Evolutionary conservation across 805 yeast genomes (phyloP).

Genomic region (Kregervanrija pseudodelftensis): DNA sequence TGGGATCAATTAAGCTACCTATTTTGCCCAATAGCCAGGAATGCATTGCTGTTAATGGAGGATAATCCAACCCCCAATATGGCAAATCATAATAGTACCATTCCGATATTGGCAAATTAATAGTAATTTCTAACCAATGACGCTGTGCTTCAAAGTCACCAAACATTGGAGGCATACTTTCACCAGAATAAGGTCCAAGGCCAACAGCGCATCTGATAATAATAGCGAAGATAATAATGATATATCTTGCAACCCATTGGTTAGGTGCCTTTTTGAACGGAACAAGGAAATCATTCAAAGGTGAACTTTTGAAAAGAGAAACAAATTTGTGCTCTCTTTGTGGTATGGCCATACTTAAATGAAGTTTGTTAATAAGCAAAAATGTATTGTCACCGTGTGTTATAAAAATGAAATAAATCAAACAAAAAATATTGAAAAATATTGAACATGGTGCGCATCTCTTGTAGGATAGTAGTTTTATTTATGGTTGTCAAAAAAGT

Average conservation of each 20-base stretch:
- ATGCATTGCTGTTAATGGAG: conserved; percentile 93
- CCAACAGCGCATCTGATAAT: conserved; percentile 82
- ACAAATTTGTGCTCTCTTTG: conserved; percentile 17
- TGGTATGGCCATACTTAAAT: no score
- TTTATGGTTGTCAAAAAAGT: not conserved
- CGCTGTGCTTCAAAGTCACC: conserved; percentile 99
- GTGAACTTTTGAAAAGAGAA: conserved; percentile 39
- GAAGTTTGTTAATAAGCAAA: no score
- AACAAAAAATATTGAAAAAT: no score
- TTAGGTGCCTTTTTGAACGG: conserved; percentile 76
- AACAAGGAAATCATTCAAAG: conserved; percentile 68
- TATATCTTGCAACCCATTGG: conserved; percentile 86
- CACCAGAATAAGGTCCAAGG: conserved; percentile 81
- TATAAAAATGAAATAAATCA: no score
- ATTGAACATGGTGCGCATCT: not conserved
- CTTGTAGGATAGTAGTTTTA: not conserved
- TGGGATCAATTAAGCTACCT: conserved; percentile 54
- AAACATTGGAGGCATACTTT: conserved; percentile 61
- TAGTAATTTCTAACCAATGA: conserved; percentile 95
- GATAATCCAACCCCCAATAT: conserved; percentile 97
- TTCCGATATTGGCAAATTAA: conserved; percentile 55
- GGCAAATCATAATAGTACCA: conserved; percentile 90
- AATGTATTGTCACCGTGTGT: no score
- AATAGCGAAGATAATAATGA: conserved; percentile 63
- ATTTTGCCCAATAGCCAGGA: conserved; percentile 72